A percentile compares a stretch with the other conserved stretches of the same genome.
Conservation (phyloP, 2,329 filamentous ascomycete species). For the Hymenoscyphus albidus region DNA sequence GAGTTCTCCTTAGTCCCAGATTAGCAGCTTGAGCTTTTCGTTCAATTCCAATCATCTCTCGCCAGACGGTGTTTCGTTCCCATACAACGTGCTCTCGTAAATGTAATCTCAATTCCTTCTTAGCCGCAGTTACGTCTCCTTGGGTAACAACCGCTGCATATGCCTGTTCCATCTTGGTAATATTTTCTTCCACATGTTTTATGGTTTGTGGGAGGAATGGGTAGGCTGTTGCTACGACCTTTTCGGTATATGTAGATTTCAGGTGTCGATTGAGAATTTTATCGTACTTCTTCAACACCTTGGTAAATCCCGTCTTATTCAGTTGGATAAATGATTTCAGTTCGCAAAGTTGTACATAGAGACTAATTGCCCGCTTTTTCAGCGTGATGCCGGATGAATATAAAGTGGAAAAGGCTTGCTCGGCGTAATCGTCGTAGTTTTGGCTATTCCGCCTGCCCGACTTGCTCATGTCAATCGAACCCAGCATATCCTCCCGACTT, state of each 20-base stretch:
- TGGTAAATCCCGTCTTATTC: conserved; percentile 93
- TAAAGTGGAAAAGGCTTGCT: conserved; percentile 65
- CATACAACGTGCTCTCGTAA: conserved; percentile 95
- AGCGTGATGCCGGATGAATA: conserved; percentile 75
- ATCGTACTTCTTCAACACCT: conserved; percentile 97
- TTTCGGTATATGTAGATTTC: conserved; percentile 70
- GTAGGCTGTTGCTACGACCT: conserved; percentile 71
- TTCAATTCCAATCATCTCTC: conserved; percentile 98
- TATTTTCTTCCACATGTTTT: conserved; percentile 64
- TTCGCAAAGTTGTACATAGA: conserved; percentile 91
- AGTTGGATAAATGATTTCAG: conserved; percentile 94
- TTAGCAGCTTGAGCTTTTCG: conserved; percentile 91
- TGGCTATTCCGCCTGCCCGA: conserved; percentile 58
- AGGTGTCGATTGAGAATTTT: conserved; percentile 86
- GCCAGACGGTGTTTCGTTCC: conserved; percentile 98
- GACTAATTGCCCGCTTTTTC: conserved; percentile 83
- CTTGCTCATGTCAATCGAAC: conserved; percentile 59
- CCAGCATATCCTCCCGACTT: conserved; percentile 50
- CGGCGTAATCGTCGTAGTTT: conserved; percentile 73
- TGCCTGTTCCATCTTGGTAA: conserved; percentile 69
- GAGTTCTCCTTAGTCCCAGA: conserved; percentile 70
- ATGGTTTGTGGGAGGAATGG: conserved; percentile 75
- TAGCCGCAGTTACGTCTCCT: conserved; percentile 72
- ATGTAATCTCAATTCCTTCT: conserved; percentile 82
- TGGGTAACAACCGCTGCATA: conserved; percentile 81